Evolutionary conservation across 768 basidiomycete species (phyloP).

Genomic region (Krasilnikovozyma curviuscula): DNA sequence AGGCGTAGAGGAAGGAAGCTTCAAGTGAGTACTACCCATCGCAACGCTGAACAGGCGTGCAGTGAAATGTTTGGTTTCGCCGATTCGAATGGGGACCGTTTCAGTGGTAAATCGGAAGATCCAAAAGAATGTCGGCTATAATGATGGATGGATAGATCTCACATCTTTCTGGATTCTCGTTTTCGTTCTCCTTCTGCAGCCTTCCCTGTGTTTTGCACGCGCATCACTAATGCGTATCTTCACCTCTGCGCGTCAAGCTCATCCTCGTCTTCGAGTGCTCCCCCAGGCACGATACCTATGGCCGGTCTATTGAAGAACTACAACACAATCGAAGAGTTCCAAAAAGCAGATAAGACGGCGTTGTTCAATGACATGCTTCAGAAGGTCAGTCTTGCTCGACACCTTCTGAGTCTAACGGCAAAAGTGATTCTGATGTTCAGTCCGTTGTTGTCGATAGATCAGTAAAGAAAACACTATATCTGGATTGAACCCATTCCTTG

Average conservation of each 20-base stretch:
- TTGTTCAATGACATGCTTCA: conserved; percentile 60
- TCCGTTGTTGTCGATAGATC: too few species aligned
- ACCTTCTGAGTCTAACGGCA: too few species aligned
- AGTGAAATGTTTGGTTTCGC: too few species aligned
- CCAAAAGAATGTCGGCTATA: not conserved
- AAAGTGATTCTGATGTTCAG: too few species aligned
- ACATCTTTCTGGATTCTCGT: not conserved
- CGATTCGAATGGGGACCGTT: too few species aligned
- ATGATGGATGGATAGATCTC: not conserved
- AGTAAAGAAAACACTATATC: too few species aligned
- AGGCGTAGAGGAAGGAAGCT: too few species aligned
- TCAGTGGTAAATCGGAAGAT: too few species aligned
- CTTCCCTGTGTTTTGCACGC: not conserved
- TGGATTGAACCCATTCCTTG: conserved; percentile 65
- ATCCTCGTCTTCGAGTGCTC: conserved; percentile 1
- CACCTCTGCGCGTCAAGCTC: not conserved
- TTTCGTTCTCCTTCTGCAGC: not conserved
- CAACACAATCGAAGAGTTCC: conserved; percentile 95
- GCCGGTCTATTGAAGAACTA: conserved; percentile 71
- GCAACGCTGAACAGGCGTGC: too few species aligned
- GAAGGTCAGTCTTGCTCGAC: too few species aligned
- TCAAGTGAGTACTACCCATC: too few species aligned
- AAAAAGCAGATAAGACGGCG: conserved; percentile 66
- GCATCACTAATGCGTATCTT: not conserved
- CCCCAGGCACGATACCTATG: conserved; percentile 22